Evolutionary conservation across 352 stramenopile genomes (phyloP), one percentile per base, ranked within the genome.

Genomic region (Phytopythium delawarense): DNA sequence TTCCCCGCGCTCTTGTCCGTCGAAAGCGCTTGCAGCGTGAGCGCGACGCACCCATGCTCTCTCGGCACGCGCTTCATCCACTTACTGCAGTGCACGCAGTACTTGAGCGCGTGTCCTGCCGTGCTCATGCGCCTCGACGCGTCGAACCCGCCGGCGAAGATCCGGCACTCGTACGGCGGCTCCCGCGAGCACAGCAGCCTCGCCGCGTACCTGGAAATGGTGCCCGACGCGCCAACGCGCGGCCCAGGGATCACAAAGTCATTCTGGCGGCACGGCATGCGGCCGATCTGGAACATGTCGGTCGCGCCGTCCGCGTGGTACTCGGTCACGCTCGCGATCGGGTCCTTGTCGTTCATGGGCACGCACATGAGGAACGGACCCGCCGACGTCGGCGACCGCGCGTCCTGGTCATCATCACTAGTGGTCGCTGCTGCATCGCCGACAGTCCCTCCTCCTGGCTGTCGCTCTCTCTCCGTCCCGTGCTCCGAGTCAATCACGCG

Each of bases 211-310:
- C 84, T 77, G 4, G 84, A 91, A 65, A 93, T 87, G 16, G 84
- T 93, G 7, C 84, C 84, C 0, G 81, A 91, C 5, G 81, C 72
- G 7, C 84, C 84, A 8, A 91, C 80, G 32, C 83, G 70, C n/a
- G 82, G 84, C 0, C 84, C 84, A 0, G 84, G 84, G 48, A 93
- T 86, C 37, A 91, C 79, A 34, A 93, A 87, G 62, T 91, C 81
- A 63, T 93, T 93, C 57, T 88, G 76, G 0, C 58, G 63, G 52
- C 81, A 91, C 16, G 84, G 84, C 79, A 91, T 87, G 34, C 84
- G 81, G 20, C 84, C 84, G 54, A 93, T 89, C 70, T 93, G 84
- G 63, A 91, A 93, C 81, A 93, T 85, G 54, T 93, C 84, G 21
- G 64, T 64, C 30, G 49, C 64, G 9, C 61, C 15, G 37, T 90